Base-by-base conservation (phyloP, 1,284 basidiomycete species). In the Ustilago trichophora region DNA sequence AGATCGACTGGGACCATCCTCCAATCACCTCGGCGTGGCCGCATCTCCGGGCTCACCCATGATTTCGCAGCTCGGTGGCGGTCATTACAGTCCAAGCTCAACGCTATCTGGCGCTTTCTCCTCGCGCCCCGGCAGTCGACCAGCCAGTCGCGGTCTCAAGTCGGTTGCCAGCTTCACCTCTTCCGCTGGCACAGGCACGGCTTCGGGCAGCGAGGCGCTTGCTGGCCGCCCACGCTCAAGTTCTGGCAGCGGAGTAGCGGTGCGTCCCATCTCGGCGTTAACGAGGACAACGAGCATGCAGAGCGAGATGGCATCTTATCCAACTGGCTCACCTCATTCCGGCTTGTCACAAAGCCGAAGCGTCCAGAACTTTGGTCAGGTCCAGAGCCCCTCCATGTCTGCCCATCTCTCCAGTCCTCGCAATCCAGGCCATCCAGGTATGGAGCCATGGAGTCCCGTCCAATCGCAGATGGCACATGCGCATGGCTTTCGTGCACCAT, bases 91-190 rank as follows among this genome's bases (percentile, higher is more conserved):
- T 43, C 69, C 69, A 6, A 64, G 59, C 33, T 72, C 69, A 2
- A 72, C 69, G 6, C 43, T 72, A 4, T 72, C 63, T 3, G 69
- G 69, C 33, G 69, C 69, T 6, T 72, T 72, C 29, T 67, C 69
- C 9, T 67, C 65, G 19, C 65, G 65, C 4, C 66, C 69, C 4
- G 60, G 60, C 27, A 72, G 69, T 49, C 55, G 69, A 4, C 69
- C 69, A 6, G 55, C 42, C 12, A 72, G 69, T 44, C 60, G 59
- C 11, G 69, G 69, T 15, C 58, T 72, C 53, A 68, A 69, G 24
- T 72, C 69, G 26, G 65, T 72, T 7, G 69, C 69, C 25, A 68
- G 60, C 54, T 72, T 72, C 59, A 69, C 65, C 16, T 72, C 65
- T 3, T 68, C 69, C 2, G 51, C 40, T 12, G 56, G 59, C 6